A percentile compares a stretch with the other conserved stretches of the same genome.
phyloP scores from a whole-genome alignment of 768 basidiomycete species.

The Boletus eberwhitei region DNA sequence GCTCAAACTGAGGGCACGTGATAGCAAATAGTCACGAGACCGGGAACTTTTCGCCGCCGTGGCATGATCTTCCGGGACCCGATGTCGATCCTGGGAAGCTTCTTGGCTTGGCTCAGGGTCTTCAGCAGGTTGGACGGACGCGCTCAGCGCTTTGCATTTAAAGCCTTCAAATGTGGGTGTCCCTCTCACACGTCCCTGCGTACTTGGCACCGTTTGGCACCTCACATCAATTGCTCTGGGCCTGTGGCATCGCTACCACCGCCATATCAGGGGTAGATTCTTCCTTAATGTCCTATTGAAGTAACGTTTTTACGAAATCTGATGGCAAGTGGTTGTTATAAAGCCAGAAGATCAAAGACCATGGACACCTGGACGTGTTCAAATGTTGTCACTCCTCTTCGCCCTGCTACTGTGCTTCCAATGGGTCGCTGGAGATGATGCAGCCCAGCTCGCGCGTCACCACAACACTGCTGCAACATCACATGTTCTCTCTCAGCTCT shows the following conservation, averaged over 20 bases:
- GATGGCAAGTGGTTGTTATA: neutral
- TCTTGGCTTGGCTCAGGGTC: neutral
- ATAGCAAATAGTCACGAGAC: too few relatives aligned
- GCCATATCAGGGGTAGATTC: neutral
- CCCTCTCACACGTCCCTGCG: neutral
- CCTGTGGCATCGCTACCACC: neutral
- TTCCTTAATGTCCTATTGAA: too few relatives aligned
- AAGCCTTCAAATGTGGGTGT: neutral
- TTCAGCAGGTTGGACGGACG: neutral
- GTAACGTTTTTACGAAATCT: neutral
- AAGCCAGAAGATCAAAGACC: neutral
- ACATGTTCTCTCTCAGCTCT: conserved; percentile 8
- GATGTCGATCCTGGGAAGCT: too few relatives aligned
- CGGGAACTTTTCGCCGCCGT: too few relatives aligned
- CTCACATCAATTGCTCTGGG: too few relatives aligned
- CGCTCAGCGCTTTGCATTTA: neutral
- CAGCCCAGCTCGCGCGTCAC: neutral
- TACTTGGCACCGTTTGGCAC: neutral
- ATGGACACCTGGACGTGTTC: neutral
- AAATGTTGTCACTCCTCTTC: conserved; percentile 14
- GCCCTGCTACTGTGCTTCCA: conserved; percentile 7
- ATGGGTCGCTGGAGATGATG: conserved; percentile 5
- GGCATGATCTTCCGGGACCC: too few relatives aligned
- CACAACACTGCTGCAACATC: conserved; percentile 2
- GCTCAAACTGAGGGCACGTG: too few relatives aligned